Conservation (phyloP, 306 rosid genomes). For the Cicer judaicum region DNA sequence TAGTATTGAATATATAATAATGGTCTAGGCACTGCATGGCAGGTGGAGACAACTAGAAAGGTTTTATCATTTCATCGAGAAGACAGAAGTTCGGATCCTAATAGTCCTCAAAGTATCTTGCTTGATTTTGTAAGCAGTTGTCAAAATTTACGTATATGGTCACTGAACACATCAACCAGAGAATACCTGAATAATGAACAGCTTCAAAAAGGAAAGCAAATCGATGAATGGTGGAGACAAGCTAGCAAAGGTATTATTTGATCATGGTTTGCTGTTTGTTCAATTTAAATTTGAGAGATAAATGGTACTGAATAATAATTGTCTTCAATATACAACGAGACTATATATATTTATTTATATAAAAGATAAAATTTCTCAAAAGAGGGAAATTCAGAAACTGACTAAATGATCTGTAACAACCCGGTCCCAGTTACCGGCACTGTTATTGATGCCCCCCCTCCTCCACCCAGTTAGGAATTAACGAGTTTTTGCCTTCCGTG, state of each 20-base stretch:
- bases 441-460: too few relatives aligned
- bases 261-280: slow-evolving; percentile 35
- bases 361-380: background rate
- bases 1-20: slow-evolving; percentile 32
- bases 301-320: background rate
- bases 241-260: slow-evolving; percentile 80
- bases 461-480: too few relatives aligned
- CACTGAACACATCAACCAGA: slow-evolving; percentile 85
- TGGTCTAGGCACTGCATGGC: slow-evolving; percentile 43
- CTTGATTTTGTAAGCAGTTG: slow-evolving; percentile 96
- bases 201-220: slow-evolving; percentile 97
- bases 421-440: too few relatives aligned
- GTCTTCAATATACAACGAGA: background rate
- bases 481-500: too few relatives aligned
- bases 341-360: background rate
- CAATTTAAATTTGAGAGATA: background rate
- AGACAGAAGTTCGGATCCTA: slow-evolving; percentile 88
- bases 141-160: slow-evolving; percentile 98
- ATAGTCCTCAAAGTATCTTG: slow-evolving; percentile 84
- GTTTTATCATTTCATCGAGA: slow-evolving; percentile 91
- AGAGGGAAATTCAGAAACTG: background rate
- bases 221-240: slow-evolving; percentile 99
- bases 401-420: background rate
- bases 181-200: slow-evolving; percentile 94
- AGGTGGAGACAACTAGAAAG: slow-evolving; percentile 97